These are phyloP conservation scores for Anisogramma anomala DNA, from an alignment of 2,329 filamentous ascomycete species.

Conservation along the genomic window DNA sequence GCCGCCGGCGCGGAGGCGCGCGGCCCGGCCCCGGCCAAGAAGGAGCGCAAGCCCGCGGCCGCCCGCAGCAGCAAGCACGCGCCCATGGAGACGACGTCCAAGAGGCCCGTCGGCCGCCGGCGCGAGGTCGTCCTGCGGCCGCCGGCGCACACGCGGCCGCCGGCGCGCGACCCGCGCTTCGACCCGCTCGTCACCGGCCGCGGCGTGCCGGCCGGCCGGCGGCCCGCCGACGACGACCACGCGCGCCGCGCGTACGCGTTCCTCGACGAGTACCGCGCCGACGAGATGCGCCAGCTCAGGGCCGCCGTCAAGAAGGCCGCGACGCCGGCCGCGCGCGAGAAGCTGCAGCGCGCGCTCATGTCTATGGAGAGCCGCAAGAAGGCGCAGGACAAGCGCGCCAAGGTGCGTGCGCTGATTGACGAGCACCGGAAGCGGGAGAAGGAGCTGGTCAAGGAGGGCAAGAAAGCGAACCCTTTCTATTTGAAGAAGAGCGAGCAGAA, in stretches of 20 bases:
- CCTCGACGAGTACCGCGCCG: constrained; percentile 70
- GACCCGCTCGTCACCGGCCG: constrained; percentile 43
- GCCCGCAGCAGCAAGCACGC: constrained; percentile 64
- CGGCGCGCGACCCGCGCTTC: constrained; percentile 77
- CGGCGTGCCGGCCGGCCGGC: too few relatives aligned
- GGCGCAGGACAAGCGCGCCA: constrained; percentile 56
- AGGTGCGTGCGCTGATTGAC: constrained; percentile 55
- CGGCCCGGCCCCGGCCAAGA: too few relatives aligned
- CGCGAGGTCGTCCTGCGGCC: constrained; percentile 64
- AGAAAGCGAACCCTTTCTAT: constrained; percentile 81
- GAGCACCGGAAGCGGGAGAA: constrained; percentile 76
- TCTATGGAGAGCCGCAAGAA: constrained; percentile 71
- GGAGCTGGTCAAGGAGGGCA: constrained; percentile 74
- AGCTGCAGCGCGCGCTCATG: constrained; percentile 59
- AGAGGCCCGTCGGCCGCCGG: constrained; percentile 69
- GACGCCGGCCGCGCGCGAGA: constrained; percentile 52
- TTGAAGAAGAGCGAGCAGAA: constrained; percentile 88
- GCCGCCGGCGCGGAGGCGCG: constrained; percentile 19
- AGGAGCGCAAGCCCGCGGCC: constrained; percentile 24
- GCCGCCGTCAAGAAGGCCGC: constrained; percentile 54
- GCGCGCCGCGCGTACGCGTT: constrained; percentile 72
- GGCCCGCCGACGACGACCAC: constrained; percentile 47
- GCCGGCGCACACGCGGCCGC: constrained; percentile 46
- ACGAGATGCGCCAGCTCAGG: constrained; percentile 69
- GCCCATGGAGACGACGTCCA: constrained; percentile 70